Evolutionary conservation across 2,329 filamentous ascomycete genomes (phyloP), one percentile per base, ranked within the genome.

Genomic region (Diaporthe citrichinensis): DNA sequence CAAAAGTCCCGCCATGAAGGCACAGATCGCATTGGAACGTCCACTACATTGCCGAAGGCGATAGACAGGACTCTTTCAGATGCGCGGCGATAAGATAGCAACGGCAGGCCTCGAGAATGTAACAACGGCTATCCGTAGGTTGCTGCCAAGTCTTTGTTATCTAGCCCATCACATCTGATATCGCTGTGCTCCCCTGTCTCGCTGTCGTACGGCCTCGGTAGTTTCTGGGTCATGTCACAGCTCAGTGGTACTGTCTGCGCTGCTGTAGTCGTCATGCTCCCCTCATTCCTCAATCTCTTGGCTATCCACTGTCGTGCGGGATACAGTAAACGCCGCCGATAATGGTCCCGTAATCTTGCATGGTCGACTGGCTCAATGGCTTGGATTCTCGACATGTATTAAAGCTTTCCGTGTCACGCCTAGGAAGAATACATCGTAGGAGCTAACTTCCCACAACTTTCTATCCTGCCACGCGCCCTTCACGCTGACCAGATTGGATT

Each of bases 281-380:
- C 61, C 61, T 34, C 41, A n/a, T 49, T 34, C 20, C 41, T 67
- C 61, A 49, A 67, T 67, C 41, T 49, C 62, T 67, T 51, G 62
- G 62, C 62, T n/a, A 51, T 10, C 44, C 31, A 25, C 53, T 55
- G 10, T 36, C 20, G 62, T 67, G 44, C 39, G 28, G 44, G 44
- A 67, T 28, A 34, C 51, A 25, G 15, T 25, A 14, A n/a, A 51
- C 36, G 10, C 20, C 20, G 28, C 31, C 31, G 44, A 36, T 31
- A 34, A 67, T 51, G 44, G 6, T 12, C 20, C 20, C 7, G 25
- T 25, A n/a, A 49, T 2, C n/a, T 4, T 34, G 61, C 41, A 65
- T 49, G 61, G 25, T 49, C 25, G 12, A 20, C 25, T 17, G 25
- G 12, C 28, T 17, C 31, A 7, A 51, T 2, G 5, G 44, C 14